phyloP scores from a whole-genome alignment of 352 stramenopile genomes.

The Detonula confervacea region DNA sequence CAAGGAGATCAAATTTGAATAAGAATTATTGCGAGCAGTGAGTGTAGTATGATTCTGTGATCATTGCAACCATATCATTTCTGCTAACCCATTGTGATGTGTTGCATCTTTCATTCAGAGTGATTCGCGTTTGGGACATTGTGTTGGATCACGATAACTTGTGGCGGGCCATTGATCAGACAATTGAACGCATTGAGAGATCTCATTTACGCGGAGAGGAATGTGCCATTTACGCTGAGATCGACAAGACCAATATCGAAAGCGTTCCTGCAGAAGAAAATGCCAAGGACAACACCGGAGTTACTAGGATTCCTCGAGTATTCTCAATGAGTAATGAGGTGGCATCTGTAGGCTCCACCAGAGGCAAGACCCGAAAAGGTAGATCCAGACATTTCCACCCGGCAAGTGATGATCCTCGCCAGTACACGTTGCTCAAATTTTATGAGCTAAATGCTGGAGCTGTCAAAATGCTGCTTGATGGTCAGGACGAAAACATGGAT shows the following conservation, averaged over 20 bases:
- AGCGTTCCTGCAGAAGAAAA: not conserved
- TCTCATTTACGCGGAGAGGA: slow-evolving; percentile 52
- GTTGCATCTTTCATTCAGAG: slow-evolving; percentile 22
- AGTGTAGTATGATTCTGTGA: no score
- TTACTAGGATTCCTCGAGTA: slow-evolving; percentile 38
- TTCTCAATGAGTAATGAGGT: slow-evolving; percentile 57
- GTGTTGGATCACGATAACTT: slow-evolving; percentile 59
- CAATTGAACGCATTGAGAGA: slow-evolving; percentile 54
- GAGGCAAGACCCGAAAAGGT: slow-evolving; percentile 5
- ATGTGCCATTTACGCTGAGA: slow-evolving; percentile 48
- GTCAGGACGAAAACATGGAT: slow-evolving; percentile 47
- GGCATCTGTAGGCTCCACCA: slow-evolving; percentile 1
- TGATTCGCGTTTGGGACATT: slow-evolving; percentile 59
- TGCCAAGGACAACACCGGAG: not conserved
- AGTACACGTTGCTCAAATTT: slow-evolving; percentile 57
- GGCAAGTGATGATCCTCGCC: slow-evolving; percentile 50
- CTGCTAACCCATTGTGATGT: not conserved
- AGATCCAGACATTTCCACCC: slow-evolving; percentile 54
- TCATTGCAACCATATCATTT: no score
- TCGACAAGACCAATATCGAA: slow-evolving; percentile 18
- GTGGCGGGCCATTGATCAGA: slow-evolving; percentile 33
- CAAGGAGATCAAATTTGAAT: slow-evolving; percentile 32
- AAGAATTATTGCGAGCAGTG: slow-evolving; percentile 48
- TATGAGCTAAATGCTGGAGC: slow-evolving; percentile 59
- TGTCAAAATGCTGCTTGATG: slow-evolving; percentile 52